A percentile compares a stretch with the other conserved stretches of the same genome.
These are phyloP conservation scores for Porodaedalea pini DNA, from an alignment of 1,284 basidiomycete species.

Conservation along the genomic window DNA sequence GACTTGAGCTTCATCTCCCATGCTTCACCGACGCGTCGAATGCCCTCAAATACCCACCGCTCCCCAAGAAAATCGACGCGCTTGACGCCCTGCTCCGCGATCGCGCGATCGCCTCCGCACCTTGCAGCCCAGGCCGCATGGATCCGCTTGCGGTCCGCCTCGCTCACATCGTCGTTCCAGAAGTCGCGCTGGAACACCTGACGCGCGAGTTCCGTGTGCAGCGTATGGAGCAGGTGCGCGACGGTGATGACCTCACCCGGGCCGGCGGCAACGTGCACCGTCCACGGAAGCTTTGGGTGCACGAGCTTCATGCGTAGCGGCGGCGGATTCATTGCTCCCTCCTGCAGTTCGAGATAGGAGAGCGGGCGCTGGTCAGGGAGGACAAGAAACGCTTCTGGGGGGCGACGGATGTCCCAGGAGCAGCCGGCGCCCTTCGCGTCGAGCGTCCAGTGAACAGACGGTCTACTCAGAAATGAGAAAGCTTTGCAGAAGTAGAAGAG, in stretches of 20 bases:
- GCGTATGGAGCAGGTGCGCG: constrained; percentile 8
- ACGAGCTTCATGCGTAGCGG: constrained; percentile 8
- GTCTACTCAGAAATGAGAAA: constrained; percentile 1
- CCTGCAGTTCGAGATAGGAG: constrained; percentile 13
- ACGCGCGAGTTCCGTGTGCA: constrained; percentile 4
- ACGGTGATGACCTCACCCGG: constrained; percentile 15
- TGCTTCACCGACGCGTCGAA: constrained; percentile 8
- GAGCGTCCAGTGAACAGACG: constrained; percentile 7
- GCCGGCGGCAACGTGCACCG: constrained; percentile 1
- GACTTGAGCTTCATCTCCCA: constrained; percentile 19
- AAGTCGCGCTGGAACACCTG: constrained; percentile 9
- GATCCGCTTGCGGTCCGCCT: constrained; percentile 17
- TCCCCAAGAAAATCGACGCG: constrained; percentile 17
- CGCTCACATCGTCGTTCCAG: constrained; percentile 10
- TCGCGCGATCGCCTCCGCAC: neutral
- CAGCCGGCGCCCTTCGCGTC: constrained; percentile 5
- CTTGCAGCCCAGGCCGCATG: constrained; percentile 10
- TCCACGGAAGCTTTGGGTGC: constrained; percentile 15
- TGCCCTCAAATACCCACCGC: constrained; percentile 11
- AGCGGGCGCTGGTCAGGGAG: constrained; percentile 1
- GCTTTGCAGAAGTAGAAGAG: neutral
- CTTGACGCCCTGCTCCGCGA: constrained; percentile 16
- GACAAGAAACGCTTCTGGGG: constrained; percentile 3
- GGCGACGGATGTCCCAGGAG: constrained; percentile 16
- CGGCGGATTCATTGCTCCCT: constrained; percentile 6